Evolutionary conservation across 768 basidiomycete genomes (phyloP), one percentile per base, ranked within the genome.

Genomic region (Trametes punicea): DNA sequence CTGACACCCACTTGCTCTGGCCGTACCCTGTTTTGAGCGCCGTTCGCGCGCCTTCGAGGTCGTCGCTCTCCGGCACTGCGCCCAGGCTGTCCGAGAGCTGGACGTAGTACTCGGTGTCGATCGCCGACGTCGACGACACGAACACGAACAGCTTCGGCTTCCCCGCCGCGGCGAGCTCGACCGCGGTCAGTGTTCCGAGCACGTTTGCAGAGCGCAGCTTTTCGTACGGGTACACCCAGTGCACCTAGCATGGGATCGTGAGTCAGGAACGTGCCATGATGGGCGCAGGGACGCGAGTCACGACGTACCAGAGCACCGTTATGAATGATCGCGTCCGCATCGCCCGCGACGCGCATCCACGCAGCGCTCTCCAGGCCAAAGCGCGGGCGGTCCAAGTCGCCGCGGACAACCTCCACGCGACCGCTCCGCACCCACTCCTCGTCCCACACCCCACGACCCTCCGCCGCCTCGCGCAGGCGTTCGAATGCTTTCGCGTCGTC

Each of bases 211-310:
- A 79, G 6, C 95, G 89, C 10, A 99, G 79, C 69, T 86, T 93
- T 68, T 95, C 88, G 72, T 99, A 99, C 0, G 94, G 93, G 70
- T 97, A 99, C 2, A 99, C 92, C 97, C 97, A 99, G 67, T 99
- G 97, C 13, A 98, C 93, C 92, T 93, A 65, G 16, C 6, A 49
- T 27, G 23, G 30, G 18, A 9, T 6, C 16, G 30, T 20, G 2
- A 40, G n/a, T n/a, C 45, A 38, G 44, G 18, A 16, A 20, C 6
- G 13, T 3, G 6, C n/a, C n/a, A 1, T 7, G 23, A 41, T 7
- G 18, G n/a, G 18, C 18, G 10, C 36, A 20, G 18, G 16, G 25
- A 15, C 11, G 26, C 9, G 20, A 33, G 31, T 27, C 30, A n/a
- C 5, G n/a, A 77, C 88, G 56, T 63, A 95, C 96, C 70, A 98